A percentile compares a stretch with the other conserved stretches of the same genome.
Evolutionary conservation across 1,284 basidiomycete genomes (phyloP).

Genomic region (Macrocystidia cucumis): DNA sequence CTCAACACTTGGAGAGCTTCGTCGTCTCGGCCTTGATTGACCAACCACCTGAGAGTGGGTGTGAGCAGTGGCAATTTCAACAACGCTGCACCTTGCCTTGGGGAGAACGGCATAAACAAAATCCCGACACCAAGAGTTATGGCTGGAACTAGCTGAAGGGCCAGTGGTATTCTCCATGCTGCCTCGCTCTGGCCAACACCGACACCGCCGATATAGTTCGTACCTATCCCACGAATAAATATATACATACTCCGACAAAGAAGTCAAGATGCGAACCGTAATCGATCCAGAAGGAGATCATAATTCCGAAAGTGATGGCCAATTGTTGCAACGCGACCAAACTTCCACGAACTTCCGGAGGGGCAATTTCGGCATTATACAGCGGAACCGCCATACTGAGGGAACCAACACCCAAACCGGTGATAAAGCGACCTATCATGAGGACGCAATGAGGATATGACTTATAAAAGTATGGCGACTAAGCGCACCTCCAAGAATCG

Average conservation of each 20-base stretch:
- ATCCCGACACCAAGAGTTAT: conserved; percentile 58
- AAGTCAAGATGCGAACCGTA: conserved; percentile 29
- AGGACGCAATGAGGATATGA: background rate
- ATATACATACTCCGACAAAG: background rate
- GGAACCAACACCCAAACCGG: conserved; percentile 72
- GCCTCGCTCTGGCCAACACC: conserved; percentile 47
- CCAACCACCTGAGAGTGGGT: conserved; percentile 46
- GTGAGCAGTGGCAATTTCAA: no score
- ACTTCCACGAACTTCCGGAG: conserved; percentile 78
- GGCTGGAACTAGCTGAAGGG: conserved; percentile 70
- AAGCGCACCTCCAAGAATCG: conserved; percentile 55
- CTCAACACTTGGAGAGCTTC: conserved; percentile 65
- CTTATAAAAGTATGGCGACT: conserved; percentile 3
- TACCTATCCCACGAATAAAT: conserved; percentile 24
- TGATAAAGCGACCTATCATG: conserved; percentile 68
- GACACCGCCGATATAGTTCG: conserved; percentile 67
- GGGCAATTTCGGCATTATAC: conserved; percentile 69
- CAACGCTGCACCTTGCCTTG: no score
- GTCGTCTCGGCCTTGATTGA: conserved; percentile 67
- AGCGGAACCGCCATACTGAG: conserved; percentile 70
- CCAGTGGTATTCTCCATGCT: conserved; percentile 74
- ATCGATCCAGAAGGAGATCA: conserved; percentile 76
- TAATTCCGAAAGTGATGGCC: conserved; percentile 68
- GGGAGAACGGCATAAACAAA: conserved; percentile 67
- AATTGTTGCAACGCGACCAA: conserved; percentile 79